Evolutionary conservation across 2,329 filamentous ascomycete genomes (phyloP).

Genomic region (Fusarium papillatum): DNA sequence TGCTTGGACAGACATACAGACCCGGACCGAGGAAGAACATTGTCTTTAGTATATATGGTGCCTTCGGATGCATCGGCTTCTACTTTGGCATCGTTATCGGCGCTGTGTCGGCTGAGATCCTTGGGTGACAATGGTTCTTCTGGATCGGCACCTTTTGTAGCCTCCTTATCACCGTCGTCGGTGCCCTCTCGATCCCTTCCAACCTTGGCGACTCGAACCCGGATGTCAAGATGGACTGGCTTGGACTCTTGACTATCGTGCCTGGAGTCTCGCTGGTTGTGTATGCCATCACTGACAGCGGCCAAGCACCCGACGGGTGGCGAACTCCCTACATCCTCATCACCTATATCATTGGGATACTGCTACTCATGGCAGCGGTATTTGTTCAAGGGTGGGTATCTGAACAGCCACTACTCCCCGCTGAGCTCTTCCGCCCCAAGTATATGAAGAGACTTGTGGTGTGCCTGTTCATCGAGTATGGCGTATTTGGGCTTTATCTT

Average conservation of each 20-base stretch:
- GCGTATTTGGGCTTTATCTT: conserved; percentile 76
- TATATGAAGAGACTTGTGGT: conserved; percentile 75
- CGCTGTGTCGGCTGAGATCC: conserved; percentile 71
- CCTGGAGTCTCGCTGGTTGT: conserved; percentile 77
- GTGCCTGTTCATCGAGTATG: conserved; percentile 76
- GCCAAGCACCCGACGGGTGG: conserved; percentile 78
- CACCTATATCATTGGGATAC: conserved; percentile 72
- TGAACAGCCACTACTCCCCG: conserved; percentile 75
- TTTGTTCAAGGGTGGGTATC: conserved; percentile 83
- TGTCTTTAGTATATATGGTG: conserved; percentile 71
- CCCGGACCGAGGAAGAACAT: conserved; percentile 81
- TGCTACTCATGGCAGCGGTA: conserved; percentile 70
- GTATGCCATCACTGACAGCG: conserved; percentile 81
- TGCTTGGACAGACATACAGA: conserved; percentile 76
- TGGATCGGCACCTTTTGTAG: conserved; percentile 68
- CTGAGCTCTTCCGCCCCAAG: conserved; percentile 76
- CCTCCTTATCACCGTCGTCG: conserved; percentile 63
- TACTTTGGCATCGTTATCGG: conserved; percentile 77
- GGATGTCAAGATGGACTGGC: conserved; percentile 74
- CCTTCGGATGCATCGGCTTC: conserved; percentile 70
- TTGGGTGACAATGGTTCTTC: conserved; percentile 78
- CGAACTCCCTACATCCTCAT: conserved; percentile 78
- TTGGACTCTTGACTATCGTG: conserved; percentile 71
- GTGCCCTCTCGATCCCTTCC: conserved; percentile 54
- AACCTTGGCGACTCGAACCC: conserved; percentile 46